Evolutionary conservation across 768 basidiomycete genomes (phyloP).

Genomic region (Panaeolus cyanescens): DNA sequence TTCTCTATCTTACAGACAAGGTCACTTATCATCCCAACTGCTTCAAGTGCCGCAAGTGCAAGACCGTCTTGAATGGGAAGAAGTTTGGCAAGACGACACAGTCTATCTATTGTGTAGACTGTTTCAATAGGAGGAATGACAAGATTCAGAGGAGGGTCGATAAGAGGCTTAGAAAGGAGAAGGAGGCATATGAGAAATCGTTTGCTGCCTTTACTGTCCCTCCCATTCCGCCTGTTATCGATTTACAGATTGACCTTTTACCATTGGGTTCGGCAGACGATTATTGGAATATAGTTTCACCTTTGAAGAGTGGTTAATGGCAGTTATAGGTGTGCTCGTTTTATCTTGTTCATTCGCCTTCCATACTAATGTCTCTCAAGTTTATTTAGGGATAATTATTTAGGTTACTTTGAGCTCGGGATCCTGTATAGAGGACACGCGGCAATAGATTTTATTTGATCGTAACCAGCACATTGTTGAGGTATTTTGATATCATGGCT

Average conservation of each 20-base stretch:
- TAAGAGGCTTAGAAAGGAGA: conserved; percentile 7
- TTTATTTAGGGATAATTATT: neutral
- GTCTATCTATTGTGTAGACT: conserved; percentile 15
- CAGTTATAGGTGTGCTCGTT: neutral
- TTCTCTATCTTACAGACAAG: conserved; percentile 5
- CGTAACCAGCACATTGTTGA: neutral
- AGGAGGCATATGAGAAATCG: neutral
- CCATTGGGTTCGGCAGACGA: neutral
- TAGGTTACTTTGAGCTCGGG: neutral
- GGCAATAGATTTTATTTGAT: neutral
- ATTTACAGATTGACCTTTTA: neutral
- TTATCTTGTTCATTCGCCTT: neutral
- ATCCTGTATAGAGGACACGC: neutral
- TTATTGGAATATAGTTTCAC: conserved; percentile 1
- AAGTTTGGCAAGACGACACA: conserved; percentile 12
- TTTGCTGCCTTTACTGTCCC: neutral
- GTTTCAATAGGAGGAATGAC: conserved; percentile 7
- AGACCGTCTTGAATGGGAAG: conserved; percentile 8
- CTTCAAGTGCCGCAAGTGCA: conserved; percentile 18
- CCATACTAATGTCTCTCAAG: neutral
- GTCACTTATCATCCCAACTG: conserved; percentile 14
- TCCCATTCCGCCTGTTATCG: neutral
- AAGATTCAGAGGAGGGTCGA: conserved; percentile 13
- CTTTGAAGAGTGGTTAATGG: neutral
- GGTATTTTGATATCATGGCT: neutral